Conservation (phyloP, 176 grass and related monocot genomes). For the Chrysopogon serrulatus region DNA sequence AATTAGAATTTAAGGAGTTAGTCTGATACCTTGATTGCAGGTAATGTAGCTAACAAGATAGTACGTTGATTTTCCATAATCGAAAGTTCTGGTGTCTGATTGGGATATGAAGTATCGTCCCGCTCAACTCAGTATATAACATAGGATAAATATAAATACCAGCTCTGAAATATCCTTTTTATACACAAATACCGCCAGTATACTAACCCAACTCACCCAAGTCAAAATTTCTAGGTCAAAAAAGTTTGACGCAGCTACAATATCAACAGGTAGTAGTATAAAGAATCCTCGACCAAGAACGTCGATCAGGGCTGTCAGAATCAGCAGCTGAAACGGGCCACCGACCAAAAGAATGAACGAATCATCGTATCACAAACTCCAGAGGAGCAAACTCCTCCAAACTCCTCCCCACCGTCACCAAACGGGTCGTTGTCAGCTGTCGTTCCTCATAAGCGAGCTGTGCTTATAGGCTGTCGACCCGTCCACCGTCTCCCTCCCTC, state of each 20-base stretch:
- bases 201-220: background rate
- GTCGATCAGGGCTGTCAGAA: constrained; percentile 9
- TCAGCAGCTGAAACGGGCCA: constrained; percentile 14
- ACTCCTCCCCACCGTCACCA: background rate
- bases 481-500: background rate
- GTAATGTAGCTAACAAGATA: too few relatives aligned
- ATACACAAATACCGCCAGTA: background rate
- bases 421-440: background rate
- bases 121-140: background rate
- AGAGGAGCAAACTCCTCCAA: background rate
- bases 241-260: constrained; percentile 12
- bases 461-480: background rate
- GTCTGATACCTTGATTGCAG: too few relatives aligned
- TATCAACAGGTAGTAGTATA: constrained; percentile 28
- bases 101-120: background rate
- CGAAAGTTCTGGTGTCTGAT: too few relatives aligned
- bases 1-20: too few relatives aligned
- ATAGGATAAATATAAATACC: background rate
- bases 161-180: background rate
- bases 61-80: too few relatives aligned
- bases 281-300: constrained; percentile 14
- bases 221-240: constrained; percentile 42
- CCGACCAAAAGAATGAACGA: constrained; percentile 52
- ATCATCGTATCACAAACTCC: background rate
- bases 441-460: background rate